phyloP scores from a whole-genome alignment of 768 basidiomycete genomes.

The Lentinula boryana region DNA sequence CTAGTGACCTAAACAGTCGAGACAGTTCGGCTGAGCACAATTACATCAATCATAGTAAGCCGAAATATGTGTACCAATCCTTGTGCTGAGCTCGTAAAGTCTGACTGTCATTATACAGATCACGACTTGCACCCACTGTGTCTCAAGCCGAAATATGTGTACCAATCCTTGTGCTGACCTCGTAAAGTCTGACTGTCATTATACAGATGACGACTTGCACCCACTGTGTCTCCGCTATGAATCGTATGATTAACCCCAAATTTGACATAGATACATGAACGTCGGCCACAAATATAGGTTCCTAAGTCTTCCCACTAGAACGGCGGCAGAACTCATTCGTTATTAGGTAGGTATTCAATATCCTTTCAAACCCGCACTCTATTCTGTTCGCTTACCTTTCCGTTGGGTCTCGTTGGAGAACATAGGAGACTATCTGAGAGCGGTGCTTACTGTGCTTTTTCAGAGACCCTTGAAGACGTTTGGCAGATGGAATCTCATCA shows the following conservation, averaged over 20 bases:
- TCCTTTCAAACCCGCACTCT: not conserved
- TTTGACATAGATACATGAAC: not conserved
- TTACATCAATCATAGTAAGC: too few relatives aligned
- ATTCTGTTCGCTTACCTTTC: not conserved
- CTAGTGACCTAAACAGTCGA: too few relatives aligned
- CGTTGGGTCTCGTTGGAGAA: not conserved
- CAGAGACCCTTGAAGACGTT: not conserved
- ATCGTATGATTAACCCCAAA: not conserved
- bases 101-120: too few relatives aligned
- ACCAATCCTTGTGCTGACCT: too few relatives aligned
- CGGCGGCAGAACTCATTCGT: not conserved
- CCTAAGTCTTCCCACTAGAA: not conserved
- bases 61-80: too few relatives aligned
- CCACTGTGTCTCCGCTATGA: too few relatives aligned
- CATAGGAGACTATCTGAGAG: not conserved
- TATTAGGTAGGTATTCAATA: not conserved
- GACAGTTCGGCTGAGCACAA: too few relatives aligned
- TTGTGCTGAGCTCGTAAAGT: too few relatives aligned
- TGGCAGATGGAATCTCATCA: not conserved
- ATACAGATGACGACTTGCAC: too few relatives aligned
- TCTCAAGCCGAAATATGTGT: too few relatives aligned
- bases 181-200: too few relatives aligned
- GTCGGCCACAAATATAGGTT: not conserved
- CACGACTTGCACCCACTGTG: too few relatives aligned
- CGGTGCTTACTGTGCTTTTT: not conserved